Percentiles rank a stretch among this genome's conserved stretches.
phyloP scores from a whole-genome alignment of 2,329 filamentous ascomycete species.

The Fusarium palustre region DNA sequence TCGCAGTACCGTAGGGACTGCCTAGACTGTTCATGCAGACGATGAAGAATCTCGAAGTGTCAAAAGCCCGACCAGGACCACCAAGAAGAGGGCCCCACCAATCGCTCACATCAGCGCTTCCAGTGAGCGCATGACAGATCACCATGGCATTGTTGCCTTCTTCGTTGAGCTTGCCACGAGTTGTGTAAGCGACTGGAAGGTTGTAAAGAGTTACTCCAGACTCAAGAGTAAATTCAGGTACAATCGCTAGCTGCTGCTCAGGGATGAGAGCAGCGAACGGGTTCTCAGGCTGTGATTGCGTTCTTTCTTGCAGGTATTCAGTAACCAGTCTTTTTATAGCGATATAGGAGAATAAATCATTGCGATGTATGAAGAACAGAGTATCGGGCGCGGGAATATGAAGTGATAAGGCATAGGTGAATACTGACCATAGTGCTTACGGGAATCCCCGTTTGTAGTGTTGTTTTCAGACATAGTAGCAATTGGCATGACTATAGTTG shows the following conservation, averaged over 20 bases:
- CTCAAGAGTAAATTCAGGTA: constrained; percentile 92
- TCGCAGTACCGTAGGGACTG: constrained; percentile 88
- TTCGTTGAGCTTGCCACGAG: constrained; percentile 69
- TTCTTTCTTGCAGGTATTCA: constrained; percentile 77
- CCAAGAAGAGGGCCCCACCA: constrained; percentile 90
- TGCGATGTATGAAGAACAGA: not conserved
- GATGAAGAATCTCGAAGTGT: constrained; percentile 85
- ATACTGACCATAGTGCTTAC: constrained; percentile 50
- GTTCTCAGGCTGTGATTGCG: constrained; percentile 83
- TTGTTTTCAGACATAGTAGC: constrained; percentile 44
- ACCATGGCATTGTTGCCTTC: constrained; percentile 76
- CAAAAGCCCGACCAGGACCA: constrained; percentile 81
- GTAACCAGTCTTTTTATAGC: constrained; percentile 59
- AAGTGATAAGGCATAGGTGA: not conserved
- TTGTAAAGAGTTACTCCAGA: constrained; percentile 87
- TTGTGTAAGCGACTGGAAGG: constrained; percentile 76
- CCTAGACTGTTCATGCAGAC: constrained; percentile 88
- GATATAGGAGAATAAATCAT: not conserved
- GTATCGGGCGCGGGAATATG: not conserved
- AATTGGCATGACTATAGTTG: constrained; percentile 28
- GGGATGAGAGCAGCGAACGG: constrained; percentile 88
- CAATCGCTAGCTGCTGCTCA: constrained; percentile 85
- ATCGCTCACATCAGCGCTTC: constrained; percentile 85
- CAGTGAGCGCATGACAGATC: constrained; percentile 86
- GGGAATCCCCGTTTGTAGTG: constrained; percentile 32